Conservation (phyloP, 139 green algal species). For the Zygnema circumcarinatum region DNA sequence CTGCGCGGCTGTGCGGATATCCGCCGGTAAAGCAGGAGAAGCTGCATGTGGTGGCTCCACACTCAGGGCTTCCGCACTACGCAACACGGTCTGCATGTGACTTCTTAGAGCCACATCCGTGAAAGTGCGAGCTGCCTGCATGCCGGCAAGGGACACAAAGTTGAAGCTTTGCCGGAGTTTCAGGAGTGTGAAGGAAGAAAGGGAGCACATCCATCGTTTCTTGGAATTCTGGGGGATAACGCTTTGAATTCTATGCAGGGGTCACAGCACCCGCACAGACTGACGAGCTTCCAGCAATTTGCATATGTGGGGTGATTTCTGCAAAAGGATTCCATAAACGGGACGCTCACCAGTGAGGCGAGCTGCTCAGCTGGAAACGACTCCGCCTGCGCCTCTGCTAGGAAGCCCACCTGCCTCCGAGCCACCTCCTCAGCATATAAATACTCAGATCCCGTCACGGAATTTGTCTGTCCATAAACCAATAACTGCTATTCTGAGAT, state of each 20-base stretch:
- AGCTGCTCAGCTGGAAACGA: background rate
- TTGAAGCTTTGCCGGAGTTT: background rate
- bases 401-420: conserved; percentile 27
- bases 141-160: background rate
- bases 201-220: too few relatives aligned
- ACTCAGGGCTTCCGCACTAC: background rate
- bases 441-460: too few relatives aligned
- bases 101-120: background rate
- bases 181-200: too few relatives aligned
- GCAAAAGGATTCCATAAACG: too few relatives aligned
- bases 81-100: background rate
- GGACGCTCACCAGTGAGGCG: background rate
- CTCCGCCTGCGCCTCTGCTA: conserved; percentile 39
- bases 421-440: background rate
- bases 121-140: background rate
- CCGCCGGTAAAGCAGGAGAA: background rate
- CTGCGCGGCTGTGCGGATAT: background rate
- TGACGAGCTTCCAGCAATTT: too few relatives aligned
- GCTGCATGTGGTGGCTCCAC: background rate
- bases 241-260: too few relatives aligned
- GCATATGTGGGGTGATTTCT: too few relatives aligned
- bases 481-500: too few relatives aligned
- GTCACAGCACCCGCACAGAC: too few relatives aligned
- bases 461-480: too few relatives aligned
- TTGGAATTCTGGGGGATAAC: too few relatives aligned